Percentiles rank a stretch among this genome's conserved stretches.
These are phyloP conservation scores for Lipomyces sp. DNA, from an alignment of 805 yeast species.

Conservation along the genomic window DNA sequence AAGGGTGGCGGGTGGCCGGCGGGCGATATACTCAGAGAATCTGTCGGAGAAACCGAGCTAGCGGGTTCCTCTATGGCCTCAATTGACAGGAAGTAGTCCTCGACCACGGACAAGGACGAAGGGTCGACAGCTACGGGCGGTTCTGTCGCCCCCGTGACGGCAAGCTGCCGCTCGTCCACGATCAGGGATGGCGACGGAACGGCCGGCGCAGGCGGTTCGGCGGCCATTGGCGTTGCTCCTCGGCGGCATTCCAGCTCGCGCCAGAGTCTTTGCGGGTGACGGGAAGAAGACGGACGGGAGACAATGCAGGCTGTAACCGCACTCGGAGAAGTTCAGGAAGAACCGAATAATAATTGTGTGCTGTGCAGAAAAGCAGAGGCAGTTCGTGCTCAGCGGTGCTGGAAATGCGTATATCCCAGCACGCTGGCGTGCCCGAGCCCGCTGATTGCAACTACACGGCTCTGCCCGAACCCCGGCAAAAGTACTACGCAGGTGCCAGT, in stretches of 20 bases:
- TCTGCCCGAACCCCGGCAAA: too few relatives aligned
- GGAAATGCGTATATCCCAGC: too few relatives aligned
- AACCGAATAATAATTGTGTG: too few relatives aligned
- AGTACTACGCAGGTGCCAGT: too few relatives aligned
- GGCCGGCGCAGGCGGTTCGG: constrained; percentile 1
- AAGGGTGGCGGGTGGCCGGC: constrained; percentile 4
- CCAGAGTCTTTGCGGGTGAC: background rate
- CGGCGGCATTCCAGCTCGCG: constrained; percentile 2
- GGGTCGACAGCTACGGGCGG: constrained; percentile 16
- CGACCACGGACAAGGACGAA: constrained; percentile 14
- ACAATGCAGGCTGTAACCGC: too few relatives aligned
- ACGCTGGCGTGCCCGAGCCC: too few relatives aligned
- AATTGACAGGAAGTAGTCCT: constrained; percentile 24
- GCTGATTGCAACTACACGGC: too few relatives aligned
- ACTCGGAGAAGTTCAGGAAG: too few relatives aligned
- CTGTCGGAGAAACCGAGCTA: background rate
- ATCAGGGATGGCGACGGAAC: constrained; percentile 1
- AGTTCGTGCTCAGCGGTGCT: too few relatives aligned
- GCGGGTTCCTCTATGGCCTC: constrained; percentile 11
- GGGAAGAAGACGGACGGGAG: too few relatives aligned
- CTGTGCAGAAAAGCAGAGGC: too few relatives aligned
- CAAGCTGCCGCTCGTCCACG: constrained; percentile 10
- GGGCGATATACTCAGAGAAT: too few relatives aligned
- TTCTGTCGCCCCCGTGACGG: constrained; percentile 16
- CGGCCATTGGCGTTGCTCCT: constrained; percentile 12